Evolutionary conservation across 2,329 filamentous ascomycete genomes (phyloP).

Genomic region (Purpureocillium lavendulum): DNA sequence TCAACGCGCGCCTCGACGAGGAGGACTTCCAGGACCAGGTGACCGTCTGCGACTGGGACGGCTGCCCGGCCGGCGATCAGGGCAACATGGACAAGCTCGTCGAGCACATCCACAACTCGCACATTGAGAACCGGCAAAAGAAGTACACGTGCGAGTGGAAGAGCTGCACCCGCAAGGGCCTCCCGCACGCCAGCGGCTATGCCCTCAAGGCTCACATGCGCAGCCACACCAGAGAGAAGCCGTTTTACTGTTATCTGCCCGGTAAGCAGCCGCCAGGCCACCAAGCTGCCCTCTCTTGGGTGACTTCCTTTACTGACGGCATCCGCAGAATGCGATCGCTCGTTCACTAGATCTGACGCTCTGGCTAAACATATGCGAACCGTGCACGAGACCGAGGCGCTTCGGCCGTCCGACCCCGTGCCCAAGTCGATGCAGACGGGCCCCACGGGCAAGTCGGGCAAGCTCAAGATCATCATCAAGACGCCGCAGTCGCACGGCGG

Average conservation of each 20-base stretch:
- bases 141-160: constrained; percentile 98
- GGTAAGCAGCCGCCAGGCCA: constrained; percentile 43
- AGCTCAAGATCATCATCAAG: constrained; percentile 57
- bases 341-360: constrained; percentile 92
- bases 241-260: constrained; percentile 91
- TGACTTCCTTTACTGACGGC: no score
- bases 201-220: constrained; percentile 95
- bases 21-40: constrained; percentile 72
- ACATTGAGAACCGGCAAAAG: constrained; percentile 88
- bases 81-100: constrained; percentile 76
- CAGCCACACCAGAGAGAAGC: constrained; percentile 96
- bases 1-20: constrained; percentile 60
- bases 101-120: constrained; percentile 81
- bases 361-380: constrained; percentile 98
- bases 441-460: constrained; percentile 35
- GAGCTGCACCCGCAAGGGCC: constrained; percentile 79
- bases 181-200: constrained; percentile 90
- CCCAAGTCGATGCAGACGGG: constrained; percentile 57
- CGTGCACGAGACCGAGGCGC: constrained; percentile 91
- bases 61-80: constrained; percentile 61
- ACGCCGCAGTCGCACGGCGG: constrained; percentile 49
- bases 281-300: neutral
- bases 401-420: constrained; percentile 70
- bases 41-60: constrained; percentile 70
- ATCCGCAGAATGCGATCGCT: constrained; percentile 89